These are phyloP conservation scores for Hanseniaspora valbyensis DNA, from an alignment of 805 yeast species.

Conservation along the genomic window DNA sequence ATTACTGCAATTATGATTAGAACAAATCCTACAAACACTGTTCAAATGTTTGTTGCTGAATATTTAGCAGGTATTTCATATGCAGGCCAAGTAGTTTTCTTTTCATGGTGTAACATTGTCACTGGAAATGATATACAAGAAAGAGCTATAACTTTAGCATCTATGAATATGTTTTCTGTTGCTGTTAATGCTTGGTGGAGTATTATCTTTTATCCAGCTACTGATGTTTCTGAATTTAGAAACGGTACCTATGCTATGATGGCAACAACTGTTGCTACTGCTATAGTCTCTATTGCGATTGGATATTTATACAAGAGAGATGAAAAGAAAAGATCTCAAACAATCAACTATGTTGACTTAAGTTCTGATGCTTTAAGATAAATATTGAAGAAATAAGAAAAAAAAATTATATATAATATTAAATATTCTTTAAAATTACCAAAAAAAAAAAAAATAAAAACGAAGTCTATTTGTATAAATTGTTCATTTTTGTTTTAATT, in stretches of 20 bases:
- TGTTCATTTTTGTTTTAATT: too few relatives aligned
- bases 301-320: constrained; percentile 37
- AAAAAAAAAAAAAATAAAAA: too few relatives aligned
- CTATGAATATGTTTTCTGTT: constrained; percentile 54
- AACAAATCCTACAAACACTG: constrained; percentile 31
- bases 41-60: constrained; percentile 42
- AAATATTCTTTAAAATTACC: too few relatives aligned
- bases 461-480: too few relatives aligned
- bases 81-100: constrained; percentile 51
- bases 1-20: constrained; percentile 39
- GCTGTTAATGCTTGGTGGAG: constrained; percentile 61
- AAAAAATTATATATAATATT: too few relatives aligned
- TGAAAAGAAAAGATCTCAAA: constrained; percentile 18
- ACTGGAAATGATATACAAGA: constrained; percentile 51
- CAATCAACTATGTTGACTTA: constrained; percentile 20
- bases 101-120: constrained; percentile 54
- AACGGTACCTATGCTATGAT: constrained; percentile 50
- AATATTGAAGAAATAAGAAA: too few relatives aligned
- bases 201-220: constrained; percentile 41
- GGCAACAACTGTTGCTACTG: constrained; percentile 39
- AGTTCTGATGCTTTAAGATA: constrained; percentile 10
- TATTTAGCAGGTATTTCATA: constrained; percentile 44
- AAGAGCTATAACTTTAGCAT: constrained; percentile 52
- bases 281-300: constrained; percentile 33
- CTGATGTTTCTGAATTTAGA: constrained; percentile 40